phyloP scores from a whole-genome alignment of 2,329 filamentous ascomycete genomes.

The Fusarium sp. region DNA sequence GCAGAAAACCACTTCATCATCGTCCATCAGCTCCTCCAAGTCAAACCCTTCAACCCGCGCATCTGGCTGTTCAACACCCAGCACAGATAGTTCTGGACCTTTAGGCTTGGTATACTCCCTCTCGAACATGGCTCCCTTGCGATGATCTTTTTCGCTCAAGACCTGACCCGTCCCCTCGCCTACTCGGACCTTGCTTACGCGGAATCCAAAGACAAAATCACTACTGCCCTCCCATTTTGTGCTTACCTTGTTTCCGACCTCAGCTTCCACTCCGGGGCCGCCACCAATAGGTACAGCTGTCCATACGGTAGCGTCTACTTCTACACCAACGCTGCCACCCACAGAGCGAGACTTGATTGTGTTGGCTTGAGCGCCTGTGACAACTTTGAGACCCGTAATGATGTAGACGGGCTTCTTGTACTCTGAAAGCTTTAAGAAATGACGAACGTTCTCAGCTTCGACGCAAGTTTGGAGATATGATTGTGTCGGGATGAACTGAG shows the following conservation, averaged over 20 bases:
- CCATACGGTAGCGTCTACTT: background rate
- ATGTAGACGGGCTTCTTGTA: constrained; percentile 25
- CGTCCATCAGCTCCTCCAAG: constrained; percentile 2
- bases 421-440: background rate
- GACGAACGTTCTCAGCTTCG: background rate
- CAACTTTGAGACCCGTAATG: constrained; percentile 22
- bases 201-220: constrained; percentile 27
- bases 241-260: background rate
- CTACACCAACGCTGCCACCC: background rate
- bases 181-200: constrained; percentile 7
- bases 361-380: constrained; percentile 7
- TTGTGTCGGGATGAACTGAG: constrained; percentile 7
- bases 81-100: background rate
- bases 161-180: background rate
- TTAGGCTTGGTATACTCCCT: background rate
- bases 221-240: constrained; percentile 13
- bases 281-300: background rate
- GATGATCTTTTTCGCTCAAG: background rate
- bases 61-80: background rate
- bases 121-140: constrained; percentile 4
- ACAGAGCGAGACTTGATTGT: background rate
- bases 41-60: constrained; percentile 9
- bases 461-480: constrained; percentile 17
- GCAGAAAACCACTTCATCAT: background rate
- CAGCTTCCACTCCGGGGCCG: background rate